These are phyloP conservation scores for Rhododendron ovatum DNA, from an alignment of 148 eudicot genomes.

Conservation along the genomic window DNA sequence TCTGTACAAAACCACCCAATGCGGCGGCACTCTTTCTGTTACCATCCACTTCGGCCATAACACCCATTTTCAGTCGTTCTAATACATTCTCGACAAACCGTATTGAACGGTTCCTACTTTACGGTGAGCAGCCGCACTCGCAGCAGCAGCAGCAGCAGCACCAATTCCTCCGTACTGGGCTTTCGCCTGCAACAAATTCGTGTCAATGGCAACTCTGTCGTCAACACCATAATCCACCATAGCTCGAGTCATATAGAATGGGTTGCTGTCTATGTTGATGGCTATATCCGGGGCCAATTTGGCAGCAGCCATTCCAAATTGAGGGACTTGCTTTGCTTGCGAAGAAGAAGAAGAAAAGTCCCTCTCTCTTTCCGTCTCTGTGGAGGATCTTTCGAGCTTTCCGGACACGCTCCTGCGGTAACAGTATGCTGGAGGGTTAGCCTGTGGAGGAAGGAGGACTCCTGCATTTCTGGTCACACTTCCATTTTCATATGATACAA, in stretches of 20 bases:
- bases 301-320: slow-evolving; percentile 16
- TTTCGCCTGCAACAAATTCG: slow-evolving; percentile 38
- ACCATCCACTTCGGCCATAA: not conserved
- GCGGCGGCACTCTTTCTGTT: not conserved
- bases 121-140: slow-evolving; percentile 24
- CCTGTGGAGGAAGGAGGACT: slow-evolving; percentile 14
- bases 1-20: slow-evolving; percentile 8
- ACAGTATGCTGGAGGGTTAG: slow-evolving; percentile 23
- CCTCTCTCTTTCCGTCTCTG: slow-evolving; percentile 10
- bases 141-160: slow-evolving; percentile 17
- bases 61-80: not conserved
- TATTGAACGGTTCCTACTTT: slow-evolving; percentile 30
- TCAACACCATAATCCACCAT: slow-evolving; percentile 27
- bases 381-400: slow-evolving; percentile 20
- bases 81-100: slow-evolving; percentile 37
- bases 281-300: slow-evolving; percentile 39
- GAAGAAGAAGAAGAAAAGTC: slow-evolving; percentile 11
- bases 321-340: slow-evolving; percentile 23
- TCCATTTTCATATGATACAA: slow-evolving; percentile 26
- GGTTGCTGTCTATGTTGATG: slow-evolving; percentile 39
- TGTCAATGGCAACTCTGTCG: slow-evolving; percentile 29
- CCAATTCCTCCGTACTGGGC: slow-evolving; percentile 36
- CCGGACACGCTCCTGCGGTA: slow-evolving; percentile 22
- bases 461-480: slow-evolving; percentile 19
- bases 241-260: slow-evolving; percentile 34